Evolutionary conservation across 1,139 yeast genomes (phyloP), one percentile per base, ranked within the genome.

Genomic region (Scheffersomyces titani): DNA sequence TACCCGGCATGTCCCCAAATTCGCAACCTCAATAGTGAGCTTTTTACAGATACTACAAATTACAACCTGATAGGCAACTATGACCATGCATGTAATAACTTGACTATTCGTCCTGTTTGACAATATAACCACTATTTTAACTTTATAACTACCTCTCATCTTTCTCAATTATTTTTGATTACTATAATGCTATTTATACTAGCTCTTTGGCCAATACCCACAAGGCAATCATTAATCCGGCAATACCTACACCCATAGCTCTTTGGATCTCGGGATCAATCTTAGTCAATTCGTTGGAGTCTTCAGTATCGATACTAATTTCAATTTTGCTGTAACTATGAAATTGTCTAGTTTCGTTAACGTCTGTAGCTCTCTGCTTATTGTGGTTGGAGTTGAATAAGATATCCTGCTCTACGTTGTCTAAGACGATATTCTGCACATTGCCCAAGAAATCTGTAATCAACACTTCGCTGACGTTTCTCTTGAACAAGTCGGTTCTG

Each of bases 381-480:
- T 70, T 63, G 50, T 71, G 75, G 57, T 69, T 71, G 24, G 73
- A 65, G n/a, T 70, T 63, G 56, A 72, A 74, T 52, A 82, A 69
- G 48, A 82, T 65, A 54, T 77, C 84, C 22, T 74, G 74, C 56
- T 84, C 87, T 13, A 76, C 82, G 40, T 80, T 75, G 63, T 89
- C 96, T 45, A 90, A 82, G 5, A 90, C 83, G 1, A 91, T 91
- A 57, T 89, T 86, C 70, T 93, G 98, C 22, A 93, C 91, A 66
- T 92, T 93, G 2, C 98, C 99, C 65, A 96, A 93, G 72, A 94
- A 94, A 69, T 96, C 99, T 0, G 99, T 93, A 60, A 94, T 82
- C 57, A 86, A 77, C 3, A 92, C 97, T 48, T 89, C 85, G 9
- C 82, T 78, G 50, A 90, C 80, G 59, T 89, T 84, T 64, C 97